These are phyloP conservation scores for Daedaleopsis sinensis DNA, from an alignment of 768 basidiomycete species.

Conservation along the genomic window DNA sequence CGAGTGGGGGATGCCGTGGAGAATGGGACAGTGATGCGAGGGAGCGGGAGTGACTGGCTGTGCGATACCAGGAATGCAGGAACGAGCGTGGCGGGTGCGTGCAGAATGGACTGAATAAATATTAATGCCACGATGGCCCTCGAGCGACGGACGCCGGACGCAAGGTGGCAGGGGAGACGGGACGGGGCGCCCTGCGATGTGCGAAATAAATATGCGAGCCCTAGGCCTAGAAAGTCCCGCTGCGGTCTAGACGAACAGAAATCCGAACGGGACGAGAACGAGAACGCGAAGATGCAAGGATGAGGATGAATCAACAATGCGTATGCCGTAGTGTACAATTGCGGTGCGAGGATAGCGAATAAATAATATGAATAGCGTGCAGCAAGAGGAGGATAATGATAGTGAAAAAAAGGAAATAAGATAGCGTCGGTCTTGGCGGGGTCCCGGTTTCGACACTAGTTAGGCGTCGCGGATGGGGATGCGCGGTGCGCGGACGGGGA, in stretches of 20 bases:
- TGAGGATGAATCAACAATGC: constrained; percentile 4
- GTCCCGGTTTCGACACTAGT: not conserved
- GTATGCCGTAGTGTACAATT: constrained; percentile 14
- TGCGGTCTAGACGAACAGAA: not conserved
- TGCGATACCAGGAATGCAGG: not conserved
- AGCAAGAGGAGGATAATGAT: constrained; percentile 8
- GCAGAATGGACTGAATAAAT: not conserved
- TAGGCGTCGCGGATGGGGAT: not conserved
- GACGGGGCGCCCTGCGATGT: not conserved
- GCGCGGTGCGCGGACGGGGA: no score
- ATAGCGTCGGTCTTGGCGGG: constrained; percentile 5
- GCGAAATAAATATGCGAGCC: not conserved
- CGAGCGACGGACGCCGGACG: not conserved
- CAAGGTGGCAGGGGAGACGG: not conserved
- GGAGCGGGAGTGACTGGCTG: not conserved
- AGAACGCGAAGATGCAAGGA: not conserved
- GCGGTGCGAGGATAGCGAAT: constrained; percentile 23
- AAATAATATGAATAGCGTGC: constrained; percentile 11
- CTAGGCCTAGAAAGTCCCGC: not conserved
- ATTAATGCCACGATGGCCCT: not conserved
- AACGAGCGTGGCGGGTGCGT: not conserved
- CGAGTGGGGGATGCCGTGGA: not conserved
- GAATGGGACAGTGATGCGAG: not conserved
- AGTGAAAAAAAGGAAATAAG: constrained; percentile 4
- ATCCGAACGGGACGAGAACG: no score